Evolutionary conservation across 805 yeast genomes (phyloP).

Genomic region (Metschnikowia vanudenii): DNA sequence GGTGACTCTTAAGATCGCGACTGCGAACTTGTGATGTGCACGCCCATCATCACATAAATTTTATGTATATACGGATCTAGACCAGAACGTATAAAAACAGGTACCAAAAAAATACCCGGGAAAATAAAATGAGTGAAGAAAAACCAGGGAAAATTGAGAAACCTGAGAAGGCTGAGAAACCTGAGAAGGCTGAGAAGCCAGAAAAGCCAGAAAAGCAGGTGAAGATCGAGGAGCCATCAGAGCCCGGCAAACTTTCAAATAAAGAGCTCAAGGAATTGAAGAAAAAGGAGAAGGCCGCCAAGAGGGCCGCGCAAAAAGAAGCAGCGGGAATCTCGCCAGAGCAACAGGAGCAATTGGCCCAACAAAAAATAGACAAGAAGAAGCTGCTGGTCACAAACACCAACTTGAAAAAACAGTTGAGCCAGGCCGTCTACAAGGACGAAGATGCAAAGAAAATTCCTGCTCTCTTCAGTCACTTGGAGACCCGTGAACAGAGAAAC

Average conservation of each 20-base stretch:
- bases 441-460: conserved; percentile 48
- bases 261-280: conserved; percentile 85
- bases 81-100: neutral
- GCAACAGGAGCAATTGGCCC: conserved; percentile 42
- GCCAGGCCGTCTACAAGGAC: conserved; percentile 49
- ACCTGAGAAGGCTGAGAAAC: conserved; percentile 12
- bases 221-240: conserved; percentile 10
- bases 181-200: conserved; percentile 8
- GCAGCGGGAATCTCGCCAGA: conserved; percentile 55
- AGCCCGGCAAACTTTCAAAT: conserved; percentile 46
- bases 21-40: conserved; percentile 2
- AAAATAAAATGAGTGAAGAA: conserved; percentile 13
- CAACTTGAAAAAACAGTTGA: conserved; percentile 51
- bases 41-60: conserved; percentile 1
- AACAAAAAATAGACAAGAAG: conserved; percentile 43
- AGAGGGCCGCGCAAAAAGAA: conserved; percentile 83
- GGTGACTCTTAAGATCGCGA: neutral
- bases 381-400: conserved; percentile 44
- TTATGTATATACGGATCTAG: neutral
- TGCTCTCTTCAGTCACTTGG: conserved; percentile 73
- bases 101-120: neutral
- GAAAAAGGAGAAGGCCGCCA: conserved; percentile 88
- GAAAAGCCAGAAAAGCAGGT: conserved; percentile 11
- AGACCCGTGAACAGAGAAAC: conserved; percentile 71
- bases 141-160: conserved; percentile 10